Conservation (phyloP, 768 basidiomycete genomes). For the Boletus huronensis region DNA sequence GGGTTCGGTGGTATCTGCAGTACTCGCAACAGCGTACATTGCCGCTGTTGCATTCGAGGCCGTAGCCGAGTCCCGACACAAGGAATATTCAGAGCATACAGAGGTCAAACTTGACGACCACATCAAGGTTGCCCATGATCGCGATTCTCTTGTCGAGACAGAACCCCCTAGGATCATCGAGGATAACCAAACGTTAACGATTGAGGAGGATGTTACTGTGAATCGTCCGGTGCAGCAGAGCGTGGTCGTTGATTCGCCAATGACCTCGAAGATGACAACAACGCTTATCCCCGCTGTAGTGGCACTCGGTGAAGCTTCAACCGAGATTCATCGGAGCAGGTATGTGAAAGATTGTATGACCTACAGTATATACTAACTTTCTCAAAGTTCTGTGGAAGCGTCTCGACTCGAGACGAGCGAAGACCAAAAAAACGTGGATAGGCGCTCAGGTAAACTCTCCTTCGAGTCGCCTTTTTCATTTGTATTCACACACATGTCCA, state of each 20-base stretch:
- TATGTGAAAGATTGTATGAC: not conserved
- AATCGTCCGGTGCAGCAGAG: not conserved
- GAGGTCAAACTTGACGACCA: not conserved
- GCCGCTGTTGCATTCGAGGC: constrained; percentile 13
- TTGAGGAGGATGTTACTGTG: not conserved
- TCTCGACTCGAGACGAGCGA: not conserved
- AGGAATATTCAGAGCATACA: not conserved
- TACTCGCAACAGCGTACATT: constrained; percentile 10
- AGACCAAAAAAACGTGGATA: not conserved
- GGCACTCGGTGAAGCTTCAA: not conserved
- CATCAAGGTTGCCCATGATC: not conserved
- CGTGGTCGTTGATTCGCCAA: not conserved
- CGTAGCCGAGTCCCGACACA: not conserved
- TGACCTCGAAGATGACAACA: not conserved
- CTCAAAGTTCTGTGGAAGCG: not conserved
- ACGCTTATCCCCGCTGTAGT: not conserved
- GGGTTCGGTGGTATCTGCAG: constrained; percentile 9
- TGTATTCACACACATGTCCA: not conserved
- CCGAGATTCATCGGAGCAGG: not conserved
- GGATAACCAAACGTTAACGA: not conserved
- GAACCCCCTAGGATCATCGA: not conserved
- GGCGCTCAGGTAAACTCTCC: not conserved
- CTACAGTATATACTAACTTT: not conserved
- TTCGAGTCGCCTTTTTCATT: not conserved
- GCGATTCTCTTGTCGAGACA: not conserved